These are phyloP conservation scores for Trametes maxima DNA, from an alignment of 768 basidiomycete species.

Conservation along the genomic window DNA sequence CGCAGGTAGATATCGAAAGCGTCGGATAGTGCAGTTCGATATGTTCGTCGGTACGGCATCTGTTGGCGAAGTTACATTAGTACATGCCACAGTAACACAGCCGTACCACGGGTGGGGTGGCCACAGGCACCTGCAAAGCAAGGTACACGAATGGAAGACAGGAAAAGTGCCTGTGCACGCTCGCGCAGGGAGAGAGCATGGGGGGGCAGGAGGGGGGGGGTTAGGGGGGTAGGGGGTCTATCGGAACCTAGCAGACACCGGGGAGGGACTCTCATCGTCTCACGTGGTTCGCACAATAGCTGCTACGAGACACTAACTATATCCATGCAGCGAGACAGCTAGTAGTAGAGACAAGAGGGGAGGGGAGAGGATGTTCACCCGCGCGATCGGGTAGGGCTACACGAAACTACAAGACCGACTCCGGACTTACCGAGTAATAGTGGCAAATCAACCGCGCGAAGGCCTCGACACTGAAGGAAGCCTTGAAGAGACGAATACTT, in stretches of 20 bases:
- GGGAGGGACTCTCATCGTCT: too few species aligned
- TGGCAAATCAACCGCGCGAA: constrained; percentile 24
- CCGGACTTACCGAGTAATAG: constrained; percentile 25
- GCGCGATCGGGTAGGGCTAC: too few species aligned
- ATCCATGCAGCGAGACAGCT: too few species aligned
- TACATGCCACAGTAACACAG: too few species aligned
- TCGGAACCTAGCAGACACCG: background rate
- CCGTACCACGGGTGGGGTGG: too few species aligned
- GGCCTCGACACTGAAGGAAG: constrained; percentile 24
- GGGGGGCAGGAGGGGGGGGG: background rate
- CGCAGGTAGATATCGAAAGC: constrained; percentile 41
- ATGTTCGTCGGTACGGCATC: constrained; percentile 31
- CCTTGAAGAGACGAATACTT: constrained; percentile 17
- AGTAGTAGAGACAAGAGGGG: too few species aligned
- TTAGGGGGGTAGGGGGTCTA: background rate
- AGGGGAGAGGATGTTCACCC: too few species aligned
- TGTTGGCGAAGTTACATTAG: too few species aligned
- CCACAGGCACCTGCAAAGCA: too few species aligned
- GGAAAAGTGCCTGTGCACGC: background rate
- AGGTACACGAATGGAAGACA: background rate
- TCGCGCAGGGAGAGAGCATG: background rate
- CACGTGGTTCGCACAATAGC: too few species aligned
- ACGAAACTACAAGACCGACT: too few species aligned
- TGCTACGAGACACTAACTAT: too few species aligned
- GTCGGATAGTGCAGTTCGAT: constrained; percentile 31